phyloP scores from a whole-genome alignment of 805 yeast species.

The Candida maesae region DNA sequence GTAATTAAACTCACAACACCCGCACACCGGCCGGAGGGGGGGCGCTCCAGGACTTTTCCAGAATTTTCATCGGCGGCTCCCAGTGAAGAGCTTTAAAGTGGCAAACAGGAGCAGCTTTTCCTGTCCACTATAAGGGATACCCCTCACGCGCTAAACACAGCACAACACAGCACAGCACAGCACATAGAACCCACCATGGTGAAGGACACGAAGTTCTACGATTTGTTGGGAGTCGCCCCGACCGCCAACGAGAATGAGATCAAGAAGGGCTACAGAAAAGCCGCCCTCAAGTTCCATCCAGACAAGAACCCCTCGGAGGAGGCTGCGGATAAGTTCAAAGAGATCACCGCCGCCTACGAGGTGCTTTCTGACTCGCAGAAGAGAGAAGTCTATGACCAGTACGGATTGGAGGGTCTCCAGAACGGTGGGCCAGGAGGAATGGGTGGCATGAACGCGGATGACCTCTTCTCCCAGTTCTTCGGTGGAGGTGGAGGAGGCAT shows the following conservation, averaged over 20 bases:
- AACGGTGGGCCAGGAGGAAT: slow-evolving; percentile 76
- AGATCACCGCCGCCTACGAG: slow-evolving; percentile 84
- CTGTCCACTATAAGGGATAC: too few relatives aligned
- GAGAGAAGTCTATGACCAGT: slow-evolving; percentile 83
- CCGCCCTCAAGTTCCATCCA: slow-evolving; percentile 79
- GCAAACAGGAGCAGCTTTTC: background rate
- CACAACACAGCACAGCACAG: background rate
- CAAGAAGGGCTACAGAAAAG: slow-evolving; percentile 78
- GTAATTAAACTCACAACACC: slow-evolving; percentile 1
- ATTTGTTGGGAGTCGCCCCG: slow-evolving; percentile 66
- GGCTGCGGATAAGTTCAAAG: slow-evolving; percentile 94
- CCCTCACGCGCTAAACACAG: background rate
- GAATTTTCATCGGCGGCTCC: slow-evolving; percentile 6
- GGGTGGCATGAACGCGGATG: slow-evolving; percentile 67
- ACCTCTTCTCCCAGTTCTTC: slow-evolving; percentile 77
- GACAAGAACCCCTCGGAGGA: slow-evolving; percentile 82
- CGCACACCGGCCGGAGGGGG: slow-evolving; percentile 2
- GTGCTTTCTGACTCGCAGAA: slow-evolving; percentile 83
- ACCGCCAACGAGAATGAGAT: slow-evolving; percentile 67
- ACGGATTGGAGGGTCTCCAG: slow-evolving; percentile 87
- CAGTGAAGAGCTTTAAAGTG: background rate
- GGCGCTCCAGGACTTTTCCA: too few relatives aligned
- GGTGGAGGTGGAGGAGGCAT: slow-evolving; percentile 73
- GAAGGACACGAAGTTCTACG: slow-evolving; percentile 76
- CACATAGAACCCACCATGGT: slow-evolving; percentile 56